Percentiles rank a stretch among this genome's conserved stretches.
phyloP scores from a whole-genome alignment of 208 protist genomes.

The Acanthamoeba pearcei region DNA sequence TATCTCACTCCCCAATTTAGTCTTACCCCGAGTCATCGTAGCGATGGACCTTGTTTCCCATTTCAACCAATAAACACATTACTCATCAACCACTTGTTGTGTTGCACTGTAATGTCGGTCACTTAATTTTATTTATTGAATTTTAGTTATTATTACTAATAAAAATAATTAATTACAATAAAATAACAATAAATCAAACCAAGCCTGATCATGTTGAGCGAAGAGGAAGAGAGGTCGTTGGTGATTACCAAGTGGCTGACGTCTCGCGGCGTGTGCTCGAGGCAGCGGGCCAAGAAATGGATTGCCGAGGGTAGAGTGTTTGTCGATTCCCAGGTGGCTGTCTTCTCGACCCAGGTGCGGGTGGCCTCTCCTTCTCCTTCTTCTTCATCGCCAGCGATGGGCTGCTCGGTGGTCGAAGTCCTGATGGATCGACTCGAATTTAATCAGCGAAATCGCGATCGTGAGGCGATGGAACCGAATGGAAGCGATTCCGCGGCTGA shows the following conservation, averaged over 20 bases:
- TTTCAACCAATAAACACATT: too few species aligned
- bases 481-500: neutral
- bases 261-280: neutral
- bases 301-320: neutral
- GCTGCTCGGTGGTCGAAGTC: neutral
- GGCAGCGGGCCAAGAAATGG: slow-evolving; percentile 42
- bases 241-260: slow-evolving; percentile 1
- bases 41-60: too few species aligned
- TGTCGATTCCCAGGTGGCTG: neutral
- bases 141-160: too few species aligned
- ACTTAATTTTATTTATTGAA: too few species aligned
- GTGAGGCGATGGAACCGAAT: neutral
- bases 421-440: neutral
- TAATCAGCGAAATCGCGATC: neutral
- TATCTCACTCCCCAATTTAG: too few species aligned
- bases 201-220: too few species aligned
- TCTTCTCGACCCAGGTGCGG: slow-evolving; percentile 18
- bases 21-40: too few species aligned
- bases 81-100: too few species aligned
- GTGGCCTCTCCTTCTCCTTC: neutral
- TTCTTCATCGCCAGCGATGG: neutral
- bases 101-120: too few species aligned
- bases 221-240: neutral
- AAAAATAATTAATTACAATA: too few species aligned
- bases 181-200: too few species aligned